Evolutionary conservation across 2,329 filamentous ascomycete genomes (phyloP).

Genomic region (Fusarium heterosporum): DNA sequence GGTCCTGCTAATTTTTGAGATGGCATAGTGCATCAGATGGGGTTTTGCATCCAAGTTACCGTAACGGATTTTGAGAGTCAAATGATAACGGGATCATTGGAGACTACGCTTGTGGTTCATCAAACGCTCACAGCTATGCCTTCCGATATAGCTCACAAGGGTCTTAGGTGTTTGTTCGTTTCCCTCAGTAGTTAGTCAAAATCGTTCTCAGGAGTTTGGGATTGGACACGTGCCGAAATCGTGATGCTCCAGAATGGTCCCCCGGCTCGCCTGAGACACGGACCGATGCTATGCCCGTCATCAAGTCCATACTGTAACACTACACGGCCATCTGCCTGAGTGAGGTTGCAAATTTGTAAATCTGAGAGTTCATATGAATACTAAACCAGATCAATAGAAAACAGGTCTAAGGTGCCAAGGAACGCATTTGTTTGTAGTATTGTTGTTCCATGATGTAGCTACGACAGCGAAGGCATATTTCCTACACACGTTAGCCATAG

Average conservation of each 20-base stretch:
- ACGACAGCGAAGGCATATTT: background rate
- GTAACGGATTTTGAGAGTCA: background rate
- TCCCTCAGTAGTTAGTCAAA: background rate
- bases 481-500: background rate
- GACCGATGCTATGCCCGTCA: conserved; percentile 17
- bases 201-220: background rate
- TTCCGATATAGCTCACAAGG: background rate
- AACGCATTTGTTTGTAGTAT: background rate
- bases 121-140: background rate
- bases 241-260: background rate
- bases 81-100: background rate
- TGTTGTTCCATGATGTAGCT: background rate
- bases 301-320: conserved; percentile 10
- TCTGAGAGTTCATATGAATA: background rate
- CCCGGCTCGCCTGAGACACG: conserved; percentile 21
- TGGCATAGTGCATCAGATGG: conserved; percentile 13
- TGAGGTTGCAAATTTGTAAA: background rate
- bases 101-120: background rate
- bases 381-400: background rate
- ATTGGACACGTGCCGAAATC: background rate
- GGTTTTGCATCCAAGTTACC: background rate
- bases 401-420: background rate
- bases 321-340: conserved; percentile 7
- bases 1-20: background rate
- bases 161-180: background rate